A percentile compares a stretch with the other conserved stretches of the same genome.
phyloP scores from a whole-genome alignment of 2,329 filamentous ascomycete species.

The Colletotrichum sp. region DNA sequence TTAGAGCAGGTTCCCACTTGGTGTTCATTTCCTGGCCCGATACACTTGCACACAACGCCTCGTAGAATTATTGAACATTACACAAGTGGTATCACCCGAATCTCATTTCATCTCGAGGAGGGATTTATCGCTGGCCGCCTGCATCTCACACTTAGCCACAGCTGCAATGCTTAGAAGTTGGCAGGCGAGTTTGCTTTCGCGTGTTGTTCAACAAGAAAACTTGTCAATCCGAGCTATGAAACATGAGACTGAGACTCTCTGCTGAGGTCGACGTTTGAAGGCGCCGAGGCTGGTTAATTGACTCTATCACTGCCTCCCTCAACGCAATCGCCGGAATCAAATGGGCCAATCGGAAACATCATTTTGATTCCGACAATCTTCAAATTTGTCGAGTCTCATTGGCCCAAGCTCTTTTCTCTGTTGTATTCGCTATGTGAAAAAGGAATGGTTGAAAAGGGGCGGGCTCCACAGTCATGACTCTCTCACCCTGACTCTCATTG shows the following conservation, averaged over 20 bases:
- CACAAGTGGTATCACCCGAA: background rate
- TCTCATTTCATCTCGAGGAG: rapidly evolving
- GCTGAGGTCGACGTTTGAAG: background rate
- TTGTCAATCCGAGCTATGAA: background rate
- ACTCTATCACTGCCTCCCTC: background rate
- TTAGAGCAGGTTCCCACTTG: background rate
- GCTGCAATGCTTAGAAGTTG: background rate
- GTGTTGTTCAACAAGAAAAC: background rate
- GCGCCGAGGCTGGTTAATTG: background rate
- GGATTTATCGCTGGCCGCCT: rapidly evolving
- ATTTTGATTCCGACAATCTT: background rate
- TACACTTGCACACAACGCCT: background rate
- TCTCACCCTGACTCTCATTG: background rate
- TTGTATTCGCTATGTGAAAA: background rate
- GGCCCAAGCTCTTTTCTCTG: background rate
- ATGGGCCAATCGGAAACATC: background rate
- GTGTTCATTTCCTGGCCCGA: rapidly evolving
- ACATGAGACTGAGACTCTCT: rapidly evolving
- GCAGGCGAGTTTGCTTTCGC: background rate
- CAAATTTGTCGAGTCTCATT: background rate
- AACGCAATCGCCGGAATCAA: background rate
- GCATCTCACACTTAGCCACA: background rate
- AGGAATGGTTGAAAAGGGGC: background rate
- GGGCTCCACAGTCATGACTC: background rate
- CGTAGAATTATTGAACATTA: background rate